A percentile compares a stretch with the other conserved stretches of the same genome.
These are phyloP conservation scores for Niebla homalea DNA, from an alignment of 495 filamentous ascomycete genomes.

Conservation along the genomic window DNA sequence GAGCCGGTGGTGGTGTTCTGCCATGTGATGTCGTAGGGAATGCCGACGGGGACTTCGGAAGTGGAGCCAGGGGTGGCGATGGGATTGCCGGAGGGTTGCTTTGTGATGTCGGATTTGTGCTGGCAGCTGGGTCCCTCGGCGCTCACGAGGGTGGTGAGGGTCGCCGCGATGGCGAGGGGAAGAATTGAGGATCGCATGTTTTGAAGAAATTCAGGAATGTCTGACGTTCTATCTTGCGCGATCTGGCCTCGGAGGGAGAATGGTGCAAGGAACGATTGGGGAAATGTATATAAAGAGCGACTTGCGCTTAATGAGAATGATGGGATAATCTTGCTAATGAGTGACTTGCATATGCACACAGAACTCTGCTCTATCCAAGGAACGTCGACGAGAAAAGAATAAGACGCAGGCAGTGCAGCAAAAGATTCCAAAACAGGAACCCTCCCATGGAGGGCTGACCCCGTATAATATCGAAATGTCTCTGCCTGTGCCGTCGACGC, in stretches of 20 bases:
- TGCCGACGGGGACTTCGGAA: conserved; percentile 40
- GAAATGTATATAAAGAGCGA: neutral
- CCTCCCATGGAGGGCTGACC: no score
- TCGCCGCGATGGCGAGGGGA: conserved; percentile 26
- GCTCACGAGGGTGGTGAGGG: conserved; percentile 34
- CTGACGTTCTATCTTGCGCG: neutral
- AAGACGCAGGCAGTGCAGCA: no score
- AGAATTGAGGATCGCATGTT: conserved; percentile 42
- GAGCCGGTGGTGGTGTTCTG: conserved; percentile 32
- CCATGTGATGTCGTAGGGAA: conserved; percentile 51
- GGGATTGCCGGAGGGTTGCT: conserved; percentile 41
- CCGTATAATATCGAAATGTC: no score
- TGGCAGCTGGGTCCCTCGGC: conserved; percentile 32
- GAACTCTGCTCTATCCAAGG: no score
- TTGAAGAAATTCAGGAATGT: neutral
- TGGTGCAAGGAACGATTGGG: neutral
- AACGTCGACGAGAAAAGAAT: no score
- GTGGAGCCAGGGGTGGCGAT: conserved; percentile 38
- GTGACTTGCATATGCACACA: no score
- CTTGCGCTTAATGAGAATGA: neutral
- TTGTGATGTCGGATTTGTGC: conserved; percentile 31
- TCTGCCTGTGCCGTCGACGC: no score
- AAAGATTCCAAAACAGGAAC: no score
- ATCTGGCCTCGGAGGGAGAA: neutral
- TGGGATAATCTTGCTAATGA: no score